Percentiles rank a stretch among this genome's conserved stretches.
These are phyloP conservation scores for Hura crepitans DNA, from an alignment of 441 rosid species.

Conservation along the genomic window DNA sequence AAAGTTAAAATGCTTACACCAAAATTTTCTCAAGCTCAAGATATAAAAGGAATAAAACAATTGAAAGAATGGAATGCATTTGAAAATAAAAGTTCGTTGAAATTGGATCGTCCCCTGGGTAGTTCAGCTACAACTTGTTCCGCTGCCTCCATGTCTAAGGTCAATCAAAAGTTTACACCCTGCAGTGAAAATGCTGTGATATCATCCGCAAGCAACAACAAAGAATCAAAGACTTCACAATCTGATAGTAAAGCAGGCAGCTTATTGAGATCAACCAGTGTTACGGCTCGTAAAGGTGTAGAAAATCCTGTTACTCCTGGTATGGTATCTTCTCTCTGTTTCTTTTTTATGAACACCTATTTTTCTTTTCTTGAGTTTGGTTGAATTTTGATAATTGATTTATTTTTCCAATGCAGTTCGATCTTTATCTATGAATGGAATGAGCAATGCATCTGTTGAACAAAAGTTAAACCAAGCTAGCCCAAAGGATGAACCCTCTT, in stretches of 20 bases:
- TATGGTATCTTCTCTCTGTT: constrained; percentile 30
- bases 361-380: constrained; percentile 7
- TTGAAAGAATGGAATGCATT: constrained; percentile 44
- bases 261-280: constrained; percentile 49
- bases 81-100: constrained; percentile 46
- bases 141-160: constrained; percentile 36
- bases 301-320: constrained; percentile 52
- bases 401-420: constrained; percentile 41
- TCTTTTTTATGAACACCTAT: neutral
- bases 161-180: constrained; percentile 53
- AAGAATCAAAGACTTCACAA: constrained; percentile 50
- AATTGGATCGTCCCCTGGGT: constrained; percentile 35
- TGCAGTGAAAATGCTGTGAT: constrained; percentile 39
- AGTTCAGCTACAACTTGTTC: constrained; percentile 34
- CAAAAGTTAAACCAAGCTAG: constrained; percentile 45
- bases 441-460: constrained; percentile 35
- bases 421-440: constrained; percentile 39
- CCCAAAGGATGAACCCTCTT: constrained; percentile 59
- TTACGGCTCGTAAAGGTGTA: constrained; percentile 45
- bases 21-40: constrained; percentile 50
- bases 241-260: constrained; percentile 58
- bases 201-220: constrained; percentile 43
- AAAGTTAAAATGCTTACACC: constrained; percentile 54
- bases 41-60: constrained; percentile 53
- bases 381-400: constrained; percentile 17